Percentiles rank a stretch among this genome's conserved stretches.
Conservation (phyloP, 495 filamentous ascomycete species). For the Extremus antarcticus region DNA sequence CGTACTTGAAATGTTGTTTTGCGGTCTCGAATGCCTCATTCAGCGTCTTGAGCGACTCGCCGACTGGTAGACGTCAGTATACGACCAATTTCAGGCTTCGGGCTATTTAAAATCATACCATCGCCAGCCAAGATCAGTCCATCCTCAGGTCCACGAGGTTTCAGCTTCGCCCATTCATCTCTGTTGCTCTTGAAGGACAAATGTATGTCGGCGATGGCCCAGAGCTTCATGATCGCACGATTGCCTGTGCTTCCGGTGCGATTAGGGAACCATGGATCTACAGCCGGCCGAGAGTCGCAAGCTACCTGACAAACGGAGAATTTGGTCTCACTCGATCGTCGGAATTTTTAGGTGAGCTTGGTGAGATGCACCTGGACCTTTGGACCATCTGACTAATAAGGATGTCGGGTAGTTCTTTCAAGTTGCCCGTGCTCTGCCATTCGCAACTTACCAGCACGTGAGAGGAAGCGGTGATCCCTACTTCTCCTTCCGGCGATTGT, state of each 20-base stretch:
- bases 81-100: not conserved
- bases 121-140: slow-evolving; percentile 32
- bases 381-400: no score
- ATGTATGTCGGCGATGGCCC: slow-evolving; percentile 31
- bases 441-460: no score
- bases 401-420: no score
- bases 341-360: not conserved
- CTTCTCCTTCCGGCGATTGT: not conserved
- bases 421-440: no score
- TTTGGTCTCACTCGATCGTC: not conserved
- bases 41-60: slow-evolving; percentile 28
- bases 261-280: not conserved
- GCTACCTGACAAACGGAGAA: not conserved
- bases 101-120: slow-evolving; percentile 6
- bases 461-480: no score
- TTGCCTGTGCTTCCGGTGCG: not conserved
- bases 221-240: slow-evolving; percentile 14
- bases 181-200: slow-evolving; percentile 30
- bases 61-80: slow-evolving; percentile 20
- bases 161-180: slow-evolving; percentile 27
- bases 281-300: not conserved
- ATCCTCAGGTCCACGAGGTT: slow-evolving; percentile 22
- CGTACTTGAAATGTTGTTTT: slow-evolving; percentile 26
- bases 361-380: not conserved
- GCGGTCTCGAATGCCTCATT: slow-evolving; percentile 26